Evolutionary conservation across 1,284 basidiomycete genomes (phyloP).

Genomic region (Pyrrhoderma lamaoense): DNA sequence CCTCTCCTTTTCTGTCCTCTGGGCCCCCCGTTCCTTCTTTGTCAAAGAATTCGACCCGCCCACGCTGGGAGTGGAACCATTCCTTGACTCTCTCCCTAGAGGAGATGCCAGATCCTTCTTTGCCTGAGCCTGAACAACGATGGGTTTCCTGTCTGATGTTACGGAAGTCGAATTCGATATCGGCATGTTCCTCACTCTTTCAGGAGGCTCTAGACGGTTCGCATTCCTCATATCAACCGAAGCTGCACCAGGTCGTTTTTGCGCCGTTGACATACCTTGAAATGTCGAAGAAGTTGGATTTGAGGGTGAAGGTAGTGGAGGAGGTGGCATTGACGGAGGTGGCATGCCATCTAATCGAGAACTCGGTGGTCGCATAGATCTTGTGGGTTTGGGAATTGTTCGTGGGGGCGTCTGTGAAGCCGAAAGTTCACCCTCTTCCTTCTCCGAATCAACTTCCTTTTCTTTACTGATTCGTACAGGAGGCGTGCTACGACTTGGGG

Average conservation of each 20-base stretch:
- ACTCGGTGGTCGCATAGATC: neutral
- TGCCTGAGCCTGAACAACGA: neutral
- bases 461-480: conserved; percentile 3
- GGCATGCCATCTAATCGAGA: neutral
- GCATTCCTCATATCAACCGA: conserved; percentile 2
- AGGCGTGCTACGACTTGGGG: neutral
- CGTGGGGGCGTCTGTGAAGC: conserved; percentile 16
- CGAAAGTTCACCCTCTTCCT: conserved; percentile 18
- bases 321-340: conserved; percentile 24
- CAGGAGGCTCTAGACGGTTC: conserved; percentile 14
- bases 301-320: conserved; percentile 15
- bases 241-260: neutral
- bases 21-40: too few species aligned
- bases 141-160: neutral
- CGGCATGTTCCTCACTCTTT: conserved; percentile 22
- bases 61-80: too few species aligned
- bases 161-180: conserved; percentile 22
- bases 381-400: too few species aligned
- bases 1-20: conserved; percentile 15
- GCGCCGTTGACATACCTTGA: conserved; percentile 1
- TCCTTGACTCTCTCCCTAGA: conserved; percentile 11
- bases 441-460: conserved; percentile 11
- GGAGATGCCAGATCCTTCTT: conserved; percentile 23
- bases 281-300: conserved; percentile 20
- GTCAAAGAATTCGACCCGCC: too few species aligned